Evolutionary conservation across 2,329 filamentous ascomycete species (phyloP).

Genomic region (Curvularia sp.): DNA sequence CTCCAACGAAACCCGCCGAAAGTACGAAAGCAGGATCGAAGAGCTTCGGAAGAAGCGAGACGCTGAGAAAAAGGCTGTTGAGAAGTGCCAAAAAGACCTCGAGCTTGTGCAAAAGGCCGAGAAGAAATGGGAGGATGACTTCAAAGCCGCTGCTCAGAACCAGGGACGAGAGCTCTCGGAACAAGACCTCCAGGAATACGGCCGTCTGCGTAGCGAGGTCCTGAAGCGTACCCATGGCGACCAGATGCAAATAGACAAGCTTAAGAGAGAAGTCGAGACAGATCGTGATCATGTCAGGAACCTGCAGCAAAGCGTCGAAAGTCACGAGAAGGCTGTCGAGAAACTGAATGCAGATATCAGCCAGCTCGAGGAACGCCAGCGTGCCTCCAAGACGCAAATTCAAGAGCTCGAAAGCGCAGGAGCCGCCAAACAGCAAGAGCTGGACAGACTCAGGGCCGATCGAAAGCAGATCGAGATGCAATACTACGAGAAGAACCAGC

Average conservation of each 20-base stretch:
- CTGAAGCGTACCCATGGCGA: constrained; percentile 81
- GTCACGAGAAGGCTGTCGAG: constrained; percentile 73
- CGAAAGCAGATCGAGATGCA: constrained; percentile 69
- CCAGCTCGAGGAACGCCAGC: constrained; percentile 72
- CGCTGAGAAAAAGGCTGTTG: constrained; percentile 70
- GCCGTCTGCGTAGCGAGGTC: constrained; percentile 81
- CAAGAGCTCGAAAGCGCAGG: constrained; percentile 79
- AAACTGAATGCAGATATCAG: constrained; percentile 75
- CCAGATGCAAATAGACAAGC: constrained; percentile 81
- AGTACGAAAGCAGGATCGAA: constrained; percentile 70
- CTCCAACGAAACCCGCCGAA: constrained; percentile 72
- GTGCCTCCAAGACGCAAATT: constrained; percentile 66
- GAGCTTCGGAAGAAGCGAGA: constrained; percentile 79
- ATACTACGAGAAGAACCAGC: constrained; percentile 88
- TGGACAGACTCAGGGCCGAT: constrained; percentile 65
- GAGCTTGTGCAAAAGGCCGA: constrained; percentile 88
- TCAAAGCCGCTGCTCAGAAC: constrained; percentile 82
- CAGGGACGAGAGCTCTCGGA: constrained; percentile 87
- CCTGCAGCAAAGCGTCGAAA: constrained; percentile 85
- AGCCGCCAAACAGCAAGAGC: constrained; percentile 86
- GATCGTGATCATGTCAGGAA: constrained; percentile 91
- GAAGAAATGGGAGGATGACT: constrained; percentile 85
- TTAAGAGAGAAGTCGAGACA: constrained; percentile 87
- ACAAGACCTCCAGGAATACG: constrained; percentile 88
- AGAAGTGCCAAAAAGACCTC: constrained; percentile 80